These are phyloP conservation scores for Mucuna pruriens DNA, from an alignment of 306 rosid genomes.

Conservation along the genomic window DNA sequence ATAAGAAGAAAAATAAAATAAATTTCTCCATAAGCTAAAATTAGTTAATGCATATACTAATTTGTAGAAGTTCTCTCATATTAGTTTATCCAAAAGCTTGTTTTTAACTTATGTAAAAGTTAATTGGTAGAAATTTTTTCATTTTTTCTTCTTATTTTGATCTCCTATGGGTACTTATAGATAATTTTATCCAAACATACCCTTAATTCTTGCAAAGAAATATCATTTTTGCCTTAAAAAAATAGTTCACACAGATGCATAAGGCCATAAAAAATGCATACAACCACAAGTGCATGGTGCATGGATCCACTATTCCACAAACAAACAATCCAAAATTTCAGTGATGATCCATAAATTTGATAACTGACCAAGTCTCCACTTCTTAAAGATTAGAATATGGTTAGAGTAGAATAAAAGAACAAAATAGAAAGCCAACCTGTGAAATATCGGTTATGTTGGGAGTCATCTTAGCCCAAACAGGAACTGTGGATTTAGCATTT, in stretches of 20 bases:
- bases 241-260: conserved; percentile 7
- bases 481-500: conserved; percentile 90
- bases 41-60: too few relatives aligned
- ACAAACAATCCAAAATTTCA: neutral
- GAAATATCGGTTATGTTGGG: conserved; percentile 95
- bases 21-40: too few relatives aligned
- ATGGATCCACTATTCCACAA: conserved; percentile 23
- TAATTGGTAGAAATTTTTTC: too few relatives aligned
- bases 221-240: neutral
- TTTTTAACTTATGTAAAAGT: too few relatives aligned
- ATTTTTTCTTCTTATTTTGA: too few relatives aligned
- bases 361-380: neutral
- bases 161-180: too few relatives aligned
- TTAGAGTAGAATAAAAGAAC: conserved; percentile 10
- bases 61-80: too few relatives aligned
- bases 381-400: neutral
- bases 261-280: neutral
- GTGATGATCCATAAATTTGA: neutral
- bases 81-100: too few relatives aligned
- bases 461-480: conserved; percentile 99
- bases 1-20: too few relatives aligned
- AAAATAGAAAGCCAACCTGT: conserved; percentile 55
- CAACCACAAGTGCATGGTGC: neutral
- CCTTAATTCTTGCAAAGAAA: too few relatives aligned
- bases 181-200: too few relatives aligned